Evolutionary conservation across 2,329 filamentous ascomycete species (phyloP), one percentile per base, ranked within the genome.

Genomic region (Bipolaris sorokiniana): DNA sequence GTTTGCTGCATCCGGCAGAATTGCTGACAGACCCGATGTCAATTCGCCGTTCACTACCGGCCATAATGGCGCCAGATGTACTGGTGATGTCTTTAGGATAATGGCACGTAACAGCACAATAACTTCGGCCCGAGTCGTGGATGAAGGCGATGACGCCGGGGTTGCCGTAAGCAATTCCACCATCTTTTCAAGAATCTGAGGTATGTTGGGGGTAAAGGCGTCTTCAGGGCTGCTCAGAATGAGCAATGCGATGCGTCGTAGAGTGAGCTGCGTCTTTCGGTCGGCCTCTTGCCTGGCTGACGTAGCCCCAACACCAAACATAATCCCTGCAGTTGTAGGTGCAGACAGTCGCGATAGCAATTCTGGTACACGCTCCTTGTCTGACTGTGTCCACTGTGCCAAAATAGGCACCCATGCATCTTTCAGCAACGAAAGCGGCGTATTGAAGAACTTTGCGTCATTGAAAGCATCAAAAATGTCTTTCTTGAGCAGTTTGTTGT

Each of bases 261-360:
- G 84, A 63, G 92, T 97, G 28, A 97, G 84, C 76, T 98, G 94
- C 1, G 93, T 92, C 77, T 90, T 95, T 56, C 93, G 89, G 76
- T 99, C 95, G 5, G 96, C 92, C 77, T 99, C 95, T n/a, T 96
- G 85, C 56, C 95, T 85, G 34, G 95, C 95, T 41, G 93, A 96
- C 20, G 91, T 92, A 6, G 95, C 95, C 10, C 96, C 96, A 0
- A 99, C 95, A n/a, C 95, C 95, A 70, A 99, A 99, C 73, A 99
- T 94, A 66, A 99, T 96, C 7, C 95, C 95, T 0, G 96, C 95
- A 13, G 93, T 94, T 1, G 93, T 92, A 5, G 95, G 95, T 3
- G 93, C 86, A 5, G 88, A 88, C 60, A 99, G 85, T 18, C 92
- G 89, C 36, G 85, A 82, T 7, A 98, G 78, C 3, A 97, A 81